phyloP scores from a whole-genome alignment of 2,329 filamentous ascomycete genomes.

The Tolypocladium nubicola region DNA sequence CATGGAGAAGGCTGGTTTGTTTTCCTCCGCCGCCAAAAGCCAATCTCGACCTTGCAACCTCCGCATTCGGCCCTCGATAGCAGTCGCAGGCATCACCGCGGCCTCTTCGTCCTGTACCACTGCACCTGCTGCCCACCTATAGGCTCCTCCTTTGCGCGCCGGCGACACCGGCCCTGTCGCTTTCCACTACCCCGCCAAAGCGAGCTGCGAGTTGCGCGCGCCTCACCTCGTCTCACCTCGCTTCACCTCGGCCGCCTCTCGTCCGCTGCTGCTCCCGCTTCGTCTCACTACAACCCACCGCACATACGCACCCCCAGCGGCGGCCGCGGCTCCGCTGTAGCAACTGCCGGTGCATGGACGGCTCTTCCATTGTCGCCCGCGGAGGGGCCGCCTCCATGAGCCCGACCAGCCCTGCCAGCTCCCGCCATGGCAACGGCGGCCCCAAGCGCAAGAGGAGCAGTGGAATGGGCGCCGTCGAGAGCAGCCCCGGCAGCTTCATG shows the following conservation, averaged over 20 bases:
- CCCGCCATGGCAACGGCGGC: conserved; percentile 36
- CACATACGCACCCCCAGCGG: conserved; percentile 1
- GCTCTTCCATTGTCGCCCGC: conserved; percentile 32
- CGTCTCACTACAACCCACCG: neutral
- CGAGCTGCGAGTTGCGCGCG: neutral
- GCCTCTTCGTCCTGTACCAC: neutral
- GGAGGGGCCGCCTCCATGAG: conserved; percentile 39
- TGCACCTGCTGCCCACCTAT: neutral
- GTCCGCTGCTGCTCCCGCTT: neutral
- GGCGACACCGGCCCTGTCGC: conserved; percentile 6
- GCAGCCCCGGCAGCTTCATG: conserved; percentile 44
- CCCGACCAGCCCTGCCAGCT: conserved; percentile 45
- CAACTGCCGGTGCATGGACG: conserved; percentile 32
- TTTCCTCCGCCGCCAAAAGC: neutral
- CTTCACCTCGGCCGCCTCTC: conserved; percentile 7
- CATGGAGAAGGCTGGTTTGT: neutral
- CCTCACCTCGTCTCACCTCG: conserved; percentile 1
- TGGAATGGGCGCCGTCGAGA: conserved; percentile 40
- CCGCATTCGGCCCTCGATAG: conserved; percentile 20
- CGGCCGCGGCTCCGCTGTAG: conserved; percentile 7
- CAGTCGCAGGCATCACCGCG: conserved; percentile 5
- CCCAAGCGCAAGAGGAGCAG: conserved; percentile 51
- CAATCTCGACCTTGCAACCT: conserved; percentile 9
- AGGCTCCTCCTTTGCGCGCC: neutral
- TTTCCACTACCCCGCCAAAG: conserved; percentile 8